These are phyloP conservation scores for Pyricularia pennisetigena DNA, from an alignment of 2,329 filamentous ascomycete genomes.

Conservation along the genomic window DNA sequence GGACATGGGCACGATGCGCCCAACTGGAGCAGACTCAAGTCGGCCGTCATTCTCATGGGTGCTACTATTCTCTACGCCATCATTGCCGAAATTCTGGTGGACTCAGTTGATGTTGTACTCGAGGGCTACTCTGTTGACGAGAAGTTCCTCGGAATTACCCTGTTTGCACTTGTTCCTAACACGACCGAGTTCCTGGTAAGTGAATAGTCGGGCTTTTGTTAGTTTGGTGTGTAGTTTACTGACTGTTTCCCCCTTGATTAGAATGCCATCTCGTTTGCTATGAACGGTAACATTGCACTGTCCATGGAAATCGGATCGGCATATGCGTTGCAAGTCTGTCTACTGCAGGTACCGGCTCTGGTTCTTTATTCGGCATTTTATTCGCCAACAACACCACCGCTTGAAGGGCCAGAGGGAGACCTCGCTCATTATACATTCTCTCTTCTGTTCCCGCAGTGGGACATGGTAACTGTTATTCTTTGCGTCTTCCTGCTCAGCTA, in stretches of 20 bases:
- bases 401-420: constrained; percentile 24
- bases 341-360: constrained; percentile 86
- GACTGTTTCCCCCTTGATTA: constrained; percentile 20
- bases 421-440: constrained; percentile 59
- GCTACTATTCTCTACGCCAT: constrained; percentile 92
- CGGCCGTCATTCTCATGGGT: constrained; percentile 75
- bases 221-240: constrained; percentile 1
- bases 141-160: constrained; percentile 92
- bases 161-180: constrained; percentile 95
- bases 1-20: constrained; percentile 82
- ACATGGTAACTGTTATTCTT: constrained; percentile 93
- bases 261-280: constrained; percentile 98
- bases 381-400: constrained; percentile 13
- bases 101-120: constrained; percentile 94
- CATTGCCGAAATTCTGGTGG: constrained; percentile 92
- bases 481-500: constrained; percentile 95
- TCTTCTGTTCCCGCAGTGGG: constrained; percentile 96
- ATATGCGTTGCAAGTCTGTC: constrained; percentile 90
- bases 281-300: constrained; percentile 98
- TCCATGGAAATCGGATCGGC: constrained; percentile 99
- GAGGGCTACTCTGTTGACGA: constrained; percentile 87
- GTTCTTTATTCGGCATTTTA: constrained; percentile 84
- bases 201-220: constrained; percentile 7
- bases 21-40: constrained; percentile 93
- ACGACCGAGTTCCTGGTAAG: constrained; percentile 92